Base-by-base conservation (phyloP, 2,329 filamentous ascomycete species). In the Aphanocladium album region DNA sequence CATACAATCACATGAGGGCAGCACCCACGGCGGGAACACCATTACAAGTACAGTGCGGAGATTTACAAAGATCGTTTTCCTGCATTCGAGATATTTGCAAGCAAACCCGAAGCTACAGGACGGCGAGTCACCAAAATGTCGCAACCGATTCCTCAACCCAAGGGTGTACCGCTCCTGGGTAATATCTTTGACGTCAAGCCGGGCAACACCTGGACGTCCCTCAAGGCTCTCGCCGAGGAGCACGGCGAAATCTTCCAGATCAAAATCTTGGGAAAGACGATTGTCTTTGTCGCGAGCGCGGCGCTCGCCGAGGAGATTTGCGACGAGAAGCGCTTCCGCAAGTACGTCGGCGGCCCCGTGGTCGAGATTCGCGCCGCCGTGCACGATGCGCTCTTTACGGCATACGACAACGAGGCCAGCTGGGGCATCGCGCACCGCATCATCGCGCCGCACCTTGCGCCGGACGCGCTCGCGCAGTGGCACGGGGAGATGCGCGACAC, bases 381-480 rank as follows among this genome's bases (percentile, higher is more conserved):
- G 11, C 75, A 83, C 67, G 79, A 80, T 63, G 66, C 79, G 3
- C 75, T 83, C n/a, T 83, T 83, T 71, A 79, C 80, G 3, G 80
- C 80, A 6, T 82, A 72, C 66, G 74, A 81, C 16, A 41, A 79
- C 58, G 80, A 83, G 67, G 64, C 71, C 12, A 76, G 69, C 66
- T 83, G 80, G 80, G 79, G 78, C 46, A 69, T 83, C 21, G 76
- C 77, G 14, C 80, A 83, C 64, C 78, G 80, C 59, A 81, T 83
- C 67, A 74, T 83, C n/a, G 78, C 77, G 5, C 80, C 80, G 4
- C 71, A 70, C 35, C 71, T 83, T 14, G 67, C 72, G 1, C 67
- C 73, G 0, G 64, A 69, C 3, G 65, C 70, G 0, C 63, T 80
- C 35, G 64, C 69, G 3, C 68, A 65, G n/a, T 67, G 66, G 25